These are phyloP conservation scores for Cladophialophora bantiana DNA, from an alignment of 2,329 filamentous ascomycete genomes.

Conservation along the genomic window DNA sequence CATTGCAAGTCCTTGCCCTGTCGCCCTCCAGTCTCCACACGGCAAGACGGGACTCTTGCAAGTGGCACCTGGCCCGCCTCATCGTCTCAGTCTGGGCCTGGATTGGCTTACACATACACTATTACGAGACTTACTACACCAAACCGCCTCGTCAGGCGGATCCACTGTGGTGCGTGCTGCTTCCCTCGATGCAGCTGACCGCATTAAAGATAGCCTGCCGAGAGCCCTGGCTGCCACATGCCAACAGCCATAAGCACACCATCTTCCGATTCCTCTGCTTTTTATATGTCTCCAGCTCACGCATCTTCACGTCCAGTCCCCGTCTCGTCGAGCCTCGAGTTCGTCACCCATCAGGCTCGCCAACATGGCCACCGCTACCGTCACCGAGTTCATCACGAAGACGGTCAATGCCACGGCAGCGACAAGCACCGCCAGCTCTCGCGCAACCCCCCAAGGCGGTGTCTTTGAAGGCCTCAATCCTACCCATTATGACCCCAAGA, in stretches of 20 bases:
- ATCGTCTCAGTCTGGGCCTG: background rate
- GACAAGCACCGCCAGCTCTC: constrained; percentile 42
- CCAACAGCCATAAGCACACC: constrained; percentile 6
- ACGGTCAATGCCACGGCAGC: constrained; percentile 34
- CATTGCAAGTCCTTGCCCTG: background rate
- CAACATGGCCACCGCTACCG: constrained; percentile 36
- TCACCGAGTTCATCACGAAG: constrained; percentile 36
- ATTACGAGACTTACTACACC: background rate
- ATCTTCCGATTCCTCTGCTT: background rate
- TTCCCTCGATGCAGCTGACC: constrained; percentile 11
- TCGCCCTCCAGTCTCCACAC: background rate
- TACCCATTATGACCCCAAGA: constrained; percentile 70
- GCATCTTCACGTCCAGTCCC: background rate
- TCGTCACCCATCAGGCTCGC: background rate
- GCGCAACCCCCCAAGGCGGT: constrained; percentile 66
- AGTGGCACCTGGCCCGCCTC: background rate
- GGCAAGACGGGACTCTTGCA: background rate
- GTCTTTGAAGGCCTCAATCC: constrained; percentile 76
- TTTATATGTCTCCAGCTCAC: background rate
- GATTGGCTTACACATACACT: background rate
- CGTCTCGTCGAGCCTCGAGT: background rate
- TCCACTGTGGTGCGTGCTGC: background rate
- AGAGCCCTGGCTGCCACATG: constrained; percentile 3
- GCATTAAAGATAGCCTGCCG: background rate
- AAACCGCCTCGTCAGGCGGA: background rate